phyloP scores from a whole-genome alignment of 2,329 filamentous ascomycete species.

The Talaromyces rugulosus region DNA sequence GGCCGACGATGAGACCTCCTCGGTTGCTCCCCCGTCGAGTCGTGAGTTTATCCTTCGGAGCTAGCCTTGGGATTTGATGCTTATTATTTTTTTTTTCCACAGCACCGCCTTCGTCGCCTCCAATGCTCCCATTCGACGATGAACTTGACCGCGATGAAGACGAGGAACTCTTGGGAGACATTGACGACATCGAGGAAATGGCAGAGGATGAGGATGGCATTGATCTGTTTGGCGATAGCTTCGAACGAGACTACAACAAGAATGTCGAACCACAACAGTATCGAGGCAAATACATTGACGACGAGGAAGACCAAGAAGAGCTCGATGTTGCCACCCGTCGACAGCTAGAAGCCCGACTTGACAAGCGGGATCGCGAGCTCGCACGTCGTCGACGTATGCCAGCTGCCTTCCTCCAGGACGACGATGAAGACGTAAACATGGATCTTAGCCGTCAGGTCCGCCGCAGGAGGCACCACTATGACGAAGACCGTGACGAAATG shows the following conservation, averaged over 20 bases:
- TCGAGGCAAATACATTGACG: constrained; percentile 59
- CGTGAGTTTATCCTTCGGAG: constrained; percentile 44
- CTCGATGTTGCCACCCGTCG: constrained; percentile 55
- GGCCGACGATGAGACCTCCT: constrained; percentile 59
- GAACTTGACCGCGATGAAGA: constrained; percentile 49
- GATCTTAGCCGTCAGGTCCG: constrained; percentile 83
- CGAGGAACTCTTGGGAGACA: constrained; percentile 57
- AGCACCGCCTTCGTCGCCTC: constrained; percentile 57
- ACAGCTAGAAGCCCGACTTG: constrained; percentile 59
- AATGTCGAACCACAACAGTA: constrained; percentile 43
- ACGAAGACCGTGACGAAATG: constrained; percentile 85
- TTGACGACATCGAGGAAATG: constrained; percentile 65
- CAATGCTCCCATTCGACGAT: constrained; percentile 50
- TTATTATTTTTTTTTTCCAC: neutral
- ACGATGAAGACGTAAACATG: constrained; percentile 78
- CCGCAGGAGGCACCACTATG: constrained; percentile 81
- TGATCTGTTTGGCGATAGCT: constrained; percentile 65
- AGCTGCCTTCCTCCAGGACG: constrained; percentile 61
- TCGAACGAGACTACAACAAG: constrained; percentile 58
- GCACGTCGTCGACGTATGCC: constrained; percentile 58
- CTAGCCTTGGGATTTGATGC: constrained; percentile 11
- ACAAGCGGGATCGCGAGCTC: constrained; percentile 59
- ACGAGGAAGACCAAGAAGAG: constrained; percentile 61
- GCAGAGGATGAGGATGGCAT: constrained; percentile 68
- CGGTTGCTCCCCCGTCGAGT: constrained; percentile 58